Evolutionary conservation across 192 early-diverging fungal species (phyloP).

Genomic region (Jimgerdemannia flammicorona): DNA sequence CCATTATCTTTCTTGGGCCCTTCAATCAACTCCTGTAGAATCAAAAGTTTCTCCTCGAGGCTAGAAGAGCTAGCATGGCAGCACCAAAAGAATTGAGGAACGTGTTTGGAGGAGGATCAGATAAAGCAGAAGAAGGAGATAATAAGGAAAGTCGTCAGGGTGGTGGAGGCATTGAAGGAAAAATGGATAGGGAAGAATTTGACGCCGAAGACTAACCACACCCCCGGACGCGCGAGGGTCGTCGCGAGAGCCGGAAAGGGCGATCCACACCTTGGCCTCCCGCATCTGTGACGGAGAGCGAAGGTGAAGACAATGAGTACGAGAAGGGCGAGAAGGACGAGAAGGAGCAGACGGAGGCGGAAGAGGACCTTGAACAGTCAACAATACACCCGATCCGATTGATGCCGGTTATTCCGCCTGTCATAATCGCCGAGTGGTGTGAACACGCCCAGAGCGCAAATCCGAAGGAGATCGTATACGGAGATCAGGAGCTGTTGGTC

Average conservation of each 20-base stretch:
- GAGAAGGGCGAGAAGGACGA: constrained; percentile 18
- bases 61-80: constrained; percentile 3
- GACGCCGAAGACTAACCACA: constrained; percentile 9
- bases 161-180: neutral
- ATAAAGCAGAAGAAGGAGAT: constrained; percentile 2
- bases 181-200: neutral
- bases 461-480: constrained; percentile 28
- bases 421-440: neutral
- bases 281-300: constrained; percentile 1
- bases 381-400: neutral
- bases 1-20: neutral
- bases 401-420: neutral
- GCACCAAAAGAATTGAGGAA: constrained; percentile 22
- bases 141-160: neutral
- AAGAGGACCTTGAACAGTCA: neutral
- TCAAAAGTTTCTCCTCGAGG: constrained; percentile 11
- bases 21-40: neutral
- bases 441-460: neutral
- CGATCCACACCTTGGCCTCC: neutral
- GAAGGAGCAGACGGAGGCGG: neutral
- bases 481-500: constrained; percentile 43
- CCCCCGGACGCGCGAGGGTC: constrained; percentile 8
- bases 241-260: too few species aligned
- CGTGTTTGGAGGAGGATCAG: constrained; percentile 22
- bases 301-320: constrained; percentile 24